Conservation (phyloP, 1,139 yeast genomes). For the Kodamaea derodonti region DNA sequence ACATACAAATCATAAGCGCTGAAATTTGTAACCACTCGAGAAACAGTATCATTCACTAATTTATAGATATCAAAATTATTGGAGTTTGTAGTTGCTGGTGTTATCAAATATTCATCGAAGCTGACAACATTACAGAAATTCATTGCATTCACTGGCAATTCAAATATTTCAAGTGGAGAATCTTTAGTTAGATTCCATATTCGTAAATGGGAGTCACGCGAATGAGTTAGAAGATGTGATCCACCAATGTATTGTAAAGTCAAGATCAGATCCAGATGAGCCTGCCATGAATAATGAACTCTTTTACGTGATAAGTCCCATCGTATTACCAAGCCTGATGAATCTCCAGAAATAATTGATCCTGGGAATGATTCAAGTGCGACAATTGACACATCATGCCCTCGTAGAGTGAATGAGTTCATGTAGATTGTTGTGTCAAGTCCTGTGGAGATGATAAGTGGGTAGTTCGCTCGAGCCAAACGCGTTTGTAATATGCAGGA, state of each 20-base stretch:
- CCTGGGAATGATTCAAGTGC: slow-evolving; percentile 4
- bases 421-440: too few relatives aligned
- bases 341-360: slow-evolving; percentile 38
- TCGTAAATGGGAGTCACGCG: slow-evolving; percentile 48
- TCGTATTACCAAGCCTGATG: slow-evolving; percentile 44
- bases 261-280: slow-evolving; percentile 44
- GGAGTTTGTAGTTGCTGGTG: slow-evolving; percentile 54
- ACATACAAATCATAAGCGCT: slow-evolving; percentile 18
- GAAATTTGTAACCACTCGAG: slow-evolving; percentile 26
- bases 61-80: slow-evolving; percentile 51
- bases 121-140: slow-evolving; percentile 53
- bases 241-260: slow-evolving; percentile 37
- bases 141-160: slow-evolving; percentile 53
- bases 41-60: slow-evolving; percentile 20
- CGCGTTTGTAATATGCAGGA: too few relatives aligned
- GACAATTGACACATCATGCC: slow-evolving; percentile 10
- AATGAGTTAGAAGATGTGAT: slow-evolving; percentile 46
- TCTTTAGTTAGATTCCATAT: slow-evolving; percentile 39
- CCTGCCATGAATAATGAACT: slow-evolving; percentile 45
- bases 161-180: slow-evolving; percentile 13
- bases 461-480: too few relatives aligned
- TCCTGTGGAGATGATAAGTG: too few relatives aligned
- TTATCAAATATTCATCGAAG: slow-evolving; percentile 26
- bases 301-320: slow-evolving; percentile 49
- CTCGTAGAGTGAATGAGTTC: slow-evolving; percentile 11